Base-by-base conservation (phyloP, 306 rosid species). In the Cicer cuneatum region DNA sequence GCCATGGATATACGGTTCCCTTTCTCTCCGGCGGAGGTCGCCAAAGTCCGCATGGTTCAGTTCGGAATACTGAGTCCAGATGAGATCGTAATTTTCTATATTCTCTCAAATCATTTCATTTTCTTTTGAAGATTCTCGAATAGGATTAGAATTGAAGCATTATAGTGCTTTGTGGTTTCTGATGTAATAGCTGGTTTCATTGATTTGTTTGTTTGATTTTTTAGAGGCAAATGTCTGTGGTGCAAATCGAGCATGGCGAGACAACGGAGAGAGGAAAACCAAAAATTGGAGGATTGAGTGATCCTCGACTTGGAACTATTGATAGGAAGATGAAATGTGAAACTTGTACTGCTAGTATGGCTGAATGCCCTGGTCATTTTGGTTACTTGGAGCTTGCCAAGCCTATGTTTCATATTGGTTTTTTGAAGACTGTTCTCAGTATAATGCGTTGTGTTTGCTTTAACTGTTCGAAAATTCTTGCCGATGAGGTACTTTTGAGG, bases 181-280 rank as follows among this genome's bases (percentile, higher is more conserved):
- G 7, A 63, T 19, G 16, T 5, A 66, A 35, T 57, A 37, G 38
- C 1, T 2, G 19, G 29, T 61, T 51, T 51, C 14, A 39, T 81
- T 80, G 74, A 59, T 56, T 74, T 78, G 88, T 49, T 51, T 71
- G 5, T 21, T 33, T 73, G 42, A 35, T 29, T 6, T 24, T 57
- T 10, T 97, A 94, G 99, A 85, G 99, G 78, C 99, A 94, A 89
- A 92, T 94, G 99, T 92, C 99, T 15, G 98, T 90, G 5, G 95
- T 94, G 73, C 96, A 89, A 87, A 89, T 94, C 69, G 97, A 92
- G 84, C 96, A 92, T 40, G 83, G 96, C 6, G 99, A 94, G 87
- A 94, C 99, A 0, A 94, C 92, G 69, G 84, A 90, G 85, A 82
- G 92, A 54, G 99, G 99, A 0, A 94, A 94, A 77, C 98, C 99